Base-by-base conservation (phyloP, 169 alveolate species). In the Amoebophrya sp. region DNA sequence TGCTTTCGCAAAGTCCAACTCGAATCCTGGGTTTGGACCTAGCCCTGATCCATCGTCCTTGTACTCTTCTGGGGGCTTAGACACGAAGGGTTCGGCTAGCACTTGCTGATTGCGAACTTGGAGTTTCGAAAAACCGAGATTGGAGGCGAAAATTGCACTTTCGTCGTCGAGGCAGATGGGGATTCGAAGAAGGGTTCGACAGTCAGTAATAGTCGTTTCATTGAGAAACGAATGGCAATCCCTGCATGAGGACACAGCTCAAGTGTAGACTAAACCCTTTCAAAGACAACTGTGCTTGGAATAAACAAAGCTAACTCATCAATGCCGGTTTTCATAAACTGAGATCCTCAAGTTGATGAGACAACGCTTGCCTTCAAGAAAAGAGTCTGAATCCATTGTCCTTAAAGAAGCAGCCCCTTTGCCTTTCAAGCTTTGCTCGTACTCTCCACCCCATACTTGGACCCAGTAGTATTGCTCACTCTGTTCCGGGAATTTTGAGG, bases 391-490 rank as follows among this genome's bases (percentile, higher is more conserved):
- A 53, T 53, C 23, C 76, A 23, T 53, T 23, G n/a, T 53, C 76
- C 76, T 14, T 10, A 23, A 10, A 53, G 76, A 53, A 53, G 76
- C n/a, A 53, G 76, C 76, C 76, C 76, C 76, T 23, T 23, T 23
- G n/a, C n/a, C 10, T 23, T 53, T 23, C 76, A 53, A 23, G n/a
- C n/a, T 6, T 36, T 65, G 33, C 26, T 65, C 33, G 83, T 6
- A 65, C 26, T 65, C 83, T 26, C 26, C 26, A 10, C 83, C 83
- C 83, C 83, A 65, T 1, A 65, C 83, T 36, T 26, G 83, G 12
- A 36, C 83, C 83, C 83, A 65, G 83, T 65, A 65, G 83, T 65
- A 65, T 36, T 65, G 83, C 83, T 65, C 83, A 36, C 33, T 6
- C 26, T 65, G 83, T 1, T 65, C n/a, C 26, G 83, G 83, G 83